A percentile compares a stretch with the other conserved stretches of the same genome.
Conservation (phyloP, 1,284 basidiomycete species). For the Heliocybe sulcata region DNA sequence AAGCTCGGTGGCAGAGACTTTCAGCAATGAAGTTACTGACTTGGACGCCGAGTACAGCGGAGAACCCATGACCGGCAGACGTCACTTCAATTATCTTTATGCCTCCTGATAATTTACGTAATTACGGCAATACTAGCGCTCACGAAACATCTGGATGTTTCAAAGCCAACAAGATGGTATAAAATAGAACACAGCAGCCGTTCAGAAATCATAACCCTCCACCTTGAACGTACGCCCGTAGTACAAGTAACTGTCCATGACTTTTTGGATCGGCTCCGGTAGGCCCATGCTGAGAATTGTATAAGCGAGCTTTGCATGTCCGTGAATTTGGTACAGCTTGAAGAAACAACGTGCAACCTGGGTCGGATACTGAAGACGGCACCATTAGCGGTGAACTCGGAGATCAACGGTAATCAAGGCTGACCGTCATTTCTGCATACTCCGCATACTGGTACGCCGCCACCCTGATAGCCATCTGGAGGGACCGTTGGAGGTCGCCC, state of each 20-base stretch:
- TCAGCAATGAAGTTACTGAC: neutral
- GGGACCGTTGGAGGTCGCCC: constrained; percentile 82
- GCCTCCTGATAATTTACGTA: neutral
- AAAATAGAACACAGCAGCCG: neutral
- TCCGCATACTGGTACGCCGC: constrained; percentile 89
- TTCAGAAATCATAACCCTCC: constrained; percentile 70
- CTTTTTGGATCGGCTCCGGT: constrained; percentile 76
- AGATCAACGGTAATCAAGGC: constrained; percentile 19
- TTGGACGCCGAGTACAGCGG: neutral
- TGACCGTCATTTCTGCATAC: constrained; percentile 77
- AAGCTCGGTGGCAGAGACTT: neutral
- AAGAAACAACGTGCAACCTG: constrained; percentile 86
- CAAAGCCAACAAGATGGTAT: neutral
- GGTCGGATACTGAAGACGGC: constrained; percentile 68
- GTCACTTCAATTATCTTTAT: neutral
- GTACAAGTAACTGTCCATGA: constrained; percentile 79
- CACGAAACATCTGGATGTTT: neutral
- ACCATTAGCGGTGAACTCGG: constrained; percentile 1
- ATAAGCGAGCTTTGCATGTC: constrained; percentile 91
- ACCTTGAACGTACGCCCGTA: constrained; percentile 80
- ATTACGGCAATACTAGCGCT: neutral
- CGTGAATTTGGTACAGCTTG: constrained; percentile 92
- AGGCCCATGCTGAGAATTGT: constrained; percentile 91
- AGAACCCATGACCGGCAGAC: neutral
- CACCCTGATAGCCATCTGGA: constrained; percentile 89